Conservation (phyloP, 192 early-diverging fungal species). For the Pilobolus umbonatus region DNA sequence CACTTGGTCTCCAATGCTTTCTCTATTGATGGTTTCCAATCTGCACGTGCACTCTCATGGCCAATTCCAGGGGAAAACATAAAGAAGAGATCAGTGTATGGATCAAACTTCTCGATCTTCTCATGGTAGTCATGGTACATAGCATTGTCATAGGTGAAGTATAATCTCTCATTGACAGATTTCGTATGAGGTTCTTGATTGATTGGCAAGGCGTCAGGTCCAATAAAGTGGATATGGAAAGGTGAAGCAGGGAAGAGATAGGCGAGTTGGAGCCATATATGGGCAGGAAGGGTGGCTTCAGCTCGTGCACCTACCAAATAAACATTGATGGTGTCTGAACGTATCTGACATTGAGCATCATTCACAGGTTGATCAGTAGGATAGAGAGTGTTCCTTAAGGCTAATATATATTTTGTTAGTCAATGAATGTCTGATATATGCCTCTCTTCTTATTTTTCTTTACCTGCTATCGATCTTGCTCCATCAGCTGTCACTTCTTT, state of each 20-base stretch:
- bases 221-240: constrained; percentile 77
- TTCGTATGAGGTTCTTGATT: constrained; percentile 34
- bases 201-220: constrained; percentile 63
- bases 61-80: constrained; percentile 73
- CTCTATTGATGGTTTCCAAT: constrained; percentile 64
- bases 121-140: constrained; percentile 62
- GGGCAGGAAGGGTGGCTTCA: constrained; percentile 69
- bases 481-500: constrained; percentile 68
- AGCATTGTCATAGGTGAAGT: constrained; percentile 62
- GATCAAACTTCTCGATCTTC: constrained; percentile 61
- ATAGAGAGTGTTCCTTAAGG: constrained; percentile 36
- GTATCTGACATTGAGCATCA: constrained; percentile 41
- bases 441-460: neutral
- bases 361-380: constrained; percentile 24
- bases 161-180: constrained; percentile 55
- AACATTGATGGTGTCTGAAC: constrained; percentile 58
- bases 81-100: constrained; percentile 75
- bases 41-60: constrained; percentile 51
- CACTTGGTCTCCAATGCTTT: constrained; percentile 72
- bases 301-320: constrained; percentile 70
- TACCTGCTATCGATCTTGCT: constrained; percentile 66
- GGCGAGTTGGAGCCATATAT: constrained; percentile 68
- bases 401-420: constrained; percentile 8
- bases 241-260: constrained; percentile 68
- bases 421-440: neutral